phyloP scores from a whole-genome alignment of 495 filamentous ascomycete genomes.

The Hyaloscypha bicolor region DNA sequence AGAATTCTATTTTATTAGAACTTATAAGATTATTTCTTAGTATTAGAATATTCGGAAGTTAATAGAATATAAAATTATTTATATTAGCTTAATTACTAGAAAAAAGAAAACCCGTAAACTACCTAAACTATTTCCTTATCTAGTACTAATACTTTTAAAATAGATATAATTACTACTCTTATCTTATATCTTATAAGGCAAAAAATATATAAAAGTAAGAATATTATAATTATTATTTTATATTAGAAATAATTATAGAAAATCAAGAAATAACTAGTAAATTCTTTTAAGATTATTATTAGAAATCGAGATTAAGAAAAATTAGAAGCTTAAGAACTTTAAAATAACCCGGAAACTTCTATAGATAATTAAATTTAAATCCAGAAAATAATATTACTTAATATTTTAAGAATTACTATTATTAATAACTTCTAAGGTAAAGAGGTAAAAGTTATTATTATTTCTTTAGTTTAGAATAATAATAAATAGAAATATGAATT shows the following conservation, averaged over 20 bases:
- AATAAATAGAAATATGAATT: slow-evolving; percentile 66
- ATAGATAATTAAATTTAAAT: slow-evolving; percentile 32
- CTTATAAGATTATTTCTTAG: slow-evolving; percentile 58
- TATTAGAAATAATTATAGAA: slow-evolving; percentile 73
- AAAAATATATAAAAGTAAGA: slow-evolving; percentile 58
- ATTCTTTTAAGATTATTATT: slow-evolving; percentile 61
- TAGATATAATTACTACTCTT: slow-evolving; percentile 46
- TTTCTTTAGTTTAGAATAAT: slow-evolving; percentile 83
- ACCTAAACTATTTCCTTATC: no score
- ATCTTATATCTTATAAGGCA: slow-evolving; percentile 76
- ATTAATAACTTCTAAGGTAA: slow-evolving; percentile 88
- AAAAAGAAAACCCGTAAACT: slow-evolving; percentile 31
- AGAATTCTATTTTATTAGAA: slow-evolving; percentile 61
- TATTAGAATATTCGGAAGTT: slow-evolving; percentile 57
- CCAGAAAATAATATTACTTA: slow-evolving; percentile 54
- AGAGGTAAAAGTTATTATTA: slow-evolving; percentile 77
- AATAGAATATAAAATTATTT: slow-evolving; percentile 64
- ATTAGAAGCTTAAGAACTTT: slow-evolving; percentile 49
- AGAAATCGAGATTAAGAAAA: slow-evolving; percentile 68
- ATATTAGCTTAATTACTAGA: slow-evolving; percentile 74
- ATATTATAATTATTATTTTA: slow-evolving; percentile 81
- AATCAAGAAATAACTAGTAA: slow-evolving; percentile 52
- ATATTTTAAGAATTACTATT: slow-evolving; percentile 67
- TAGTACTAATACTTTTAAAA: no score
- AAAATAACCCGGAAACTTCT: slow-evolving; percentile 32